Evolutionary conservation across 805 yeast species (phyloP), one percentile per base, ranked within the genome.

Genomic region (Candida montana): DNA sequence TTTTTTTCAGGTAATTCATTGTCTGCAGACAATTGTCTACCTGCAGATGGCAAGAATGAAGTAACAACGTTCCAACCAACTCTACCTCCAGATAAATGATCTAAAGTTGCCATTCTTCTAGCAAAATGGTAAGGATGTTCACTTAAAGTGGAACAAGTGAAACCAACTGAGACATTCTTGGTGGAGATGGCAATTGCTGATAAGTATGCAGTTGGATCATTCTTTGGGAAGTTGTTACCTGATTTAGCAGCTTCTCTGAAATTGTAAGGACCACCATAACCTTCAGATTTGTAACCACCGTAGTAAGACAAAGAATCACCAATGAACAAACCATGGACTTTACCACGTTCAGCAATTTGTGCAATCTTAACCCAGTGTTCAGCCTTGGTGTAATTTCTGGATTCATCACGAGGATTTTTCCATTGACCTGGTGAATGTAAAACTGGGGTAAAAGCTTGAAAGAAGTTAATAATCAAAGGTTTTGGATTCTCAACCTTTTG

Each of bases 41-140:
- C 63, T 5, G 71, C 72, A 46, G 64, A 57, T 33, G 67, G 69
- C 34, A 65, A 48, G 39, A 64, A 64, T 2, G 68, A 61, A 9
- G 68, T 59, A 17, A 67, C 71, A 17, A 67, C 59, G 42, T 67
- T 67, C 71, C 71, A 67, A 19, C 71, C 72, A 40, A 67, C 46
- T 48, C 71, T 56, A 11, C 72, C 71, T 16, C 56, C 57, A 11
- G 68, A 59, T 40, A 67, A 54, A 45, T 67, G 72, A 40, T 67
- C 71, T 31, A 67, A 53, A 5, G 71, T 67, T 5, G 69, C 66
- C 40, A 66, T 49, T 40, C 71, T 52, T 49, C 70, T 53, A 19
- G 68, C 62, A 31, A 65, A 59, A 44, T 58, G 65, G 36, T 62
- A 67, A 0, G 71, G 71, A n/a, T 59, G 60, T 39, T 67, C 72